These are phyloP conservation scores for Cyclotella baltica DNA, from an alignment of 108 stramenopile genomes.

Conservation along the genomic window DNA sequence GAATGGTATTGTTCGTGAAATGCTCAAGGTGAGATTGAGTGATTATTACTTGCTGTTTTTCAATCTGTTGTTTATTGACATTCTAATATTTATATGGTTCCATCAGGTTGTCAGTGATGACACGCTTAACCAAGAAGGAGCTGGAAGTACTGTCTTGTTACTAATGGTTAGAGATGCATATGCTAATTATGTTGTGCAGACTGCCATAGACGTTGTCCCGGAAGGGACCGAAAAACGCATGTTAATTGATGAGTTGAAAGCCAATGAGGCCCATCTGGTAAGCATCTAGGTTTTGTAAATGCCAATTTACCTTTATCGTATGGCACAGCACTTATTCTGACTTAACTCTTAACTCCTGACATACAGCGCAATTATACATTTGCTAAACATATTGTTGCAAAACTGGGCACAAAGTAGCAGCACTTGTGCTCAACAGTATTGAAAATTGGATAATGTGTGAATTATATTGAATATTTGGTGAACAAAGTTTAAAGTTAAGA, in stretches of 20 bases:
- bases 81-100: constrained; percentile 17
- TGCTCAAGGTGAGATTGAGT: constrained; percentile 64
- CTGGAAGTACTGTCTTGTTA: constrained; percentile 77
- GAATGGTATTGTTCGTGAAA: constrained; percentile 76
- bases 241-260: constrained; percentile 74
- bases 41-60: background rate
- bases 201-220: constrained; percentile 84
- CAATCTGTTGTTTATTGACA: background rate
- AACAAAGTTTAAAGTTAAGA: constrained; percentile 32
- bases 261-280: constrained; percentile 81
- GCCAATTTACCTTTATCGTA: too few relatives aligned
- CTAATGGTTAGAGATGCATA: constrained; percentile 97
- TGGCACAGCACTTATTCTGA: background rate
- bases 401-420: constrained; percentile 52
- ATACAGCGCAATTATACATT: constrained; percentile 86
- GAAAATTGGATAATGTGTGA: background rate
- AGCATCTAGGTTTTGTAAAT: constrained; percentile 26
- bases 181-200: constrained; percentile 95
- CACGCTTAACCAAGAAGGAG: constrained; percentile 41
- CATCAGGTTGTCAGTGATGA: constrained; percentile 64
- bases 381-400: constrained; percentile 89
- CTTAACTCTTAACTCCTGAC: background rate
- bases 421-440: background rate
- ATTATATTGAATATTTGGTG: constrained; percentile 22
- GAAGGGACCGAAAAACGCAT: constrained; percentile 73